Percentiles rank a stretch among this genome's conserved stretches.
Evolutionary conservation across 2,329 filamentous ascomycete genomes (phyloP).

Genomic region (Pestalotiopsis sp.): DNA sequence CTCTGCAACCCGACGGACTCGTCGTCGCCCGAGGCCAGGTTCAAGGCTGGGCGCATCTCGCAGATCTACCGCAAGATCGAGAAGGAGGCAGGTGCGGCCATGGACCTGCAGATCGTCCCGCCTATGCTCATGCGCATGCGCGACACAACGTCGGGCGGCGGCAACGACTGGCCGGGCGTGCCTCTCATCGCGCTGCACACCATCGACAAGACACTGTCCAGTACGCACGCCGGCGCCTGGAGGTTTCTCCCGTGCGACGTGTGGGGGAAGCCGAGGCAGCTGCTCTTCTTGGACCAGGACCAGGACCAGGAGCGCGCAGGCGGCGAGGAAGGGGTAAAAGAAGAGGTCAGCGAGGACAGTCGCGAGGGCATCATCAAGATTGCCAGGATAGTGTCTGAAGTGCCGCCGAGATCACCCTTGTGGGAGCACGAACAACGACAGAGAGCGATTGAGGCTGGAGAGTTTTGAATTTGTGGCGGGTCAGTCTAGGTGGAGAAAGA

Average conservation of each 20-base stretch:
- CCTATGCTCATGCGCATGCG: slow-evolving; percentile 30
- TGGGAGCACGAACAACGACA: not conserved
- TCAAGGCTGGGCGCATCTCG: slow-evolving; percentile 18
- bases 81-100: slow-evolving; percentile 12
- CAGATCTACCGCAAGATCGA: slow-evolving; percentile 22
- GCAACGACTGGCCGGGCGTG: slow-evolving; percentile 26
- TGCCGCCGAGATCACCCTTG: not conserved
- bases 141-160: slow-evolving; percentile 21
- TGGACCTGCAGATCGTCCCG: slow-evolving; percentile 25
- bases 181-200: slow-evolving; percentile 33
- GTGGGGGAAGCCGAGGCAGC: slow-evolving; percentile 31
- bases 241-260: slow-evolving; percentile 36
- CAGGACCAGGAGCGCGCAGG: not conserved
- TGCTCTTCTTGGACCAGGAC: slow-evolving; percentile 24
- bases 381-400: not conserved
- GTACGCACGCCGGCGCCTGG: slow-evolving; percentile 30
- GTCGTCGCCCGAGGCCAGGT: not conserved
- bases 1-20: slow-evolving; percentile 15
- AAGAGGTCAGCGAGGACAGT: not conserved
- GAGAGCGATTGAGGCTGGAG: not conserved
- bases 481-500: no score
- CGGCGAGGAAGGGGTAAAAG: not conserved
- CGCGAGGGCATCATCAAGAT: not conserved
- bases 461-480: not conserved
- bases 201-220: slow-evolving; percentile 29